Base-by-base conservation (phyloP, 345 rosid genomes). In the Euphorbia lathyris region DNA sequence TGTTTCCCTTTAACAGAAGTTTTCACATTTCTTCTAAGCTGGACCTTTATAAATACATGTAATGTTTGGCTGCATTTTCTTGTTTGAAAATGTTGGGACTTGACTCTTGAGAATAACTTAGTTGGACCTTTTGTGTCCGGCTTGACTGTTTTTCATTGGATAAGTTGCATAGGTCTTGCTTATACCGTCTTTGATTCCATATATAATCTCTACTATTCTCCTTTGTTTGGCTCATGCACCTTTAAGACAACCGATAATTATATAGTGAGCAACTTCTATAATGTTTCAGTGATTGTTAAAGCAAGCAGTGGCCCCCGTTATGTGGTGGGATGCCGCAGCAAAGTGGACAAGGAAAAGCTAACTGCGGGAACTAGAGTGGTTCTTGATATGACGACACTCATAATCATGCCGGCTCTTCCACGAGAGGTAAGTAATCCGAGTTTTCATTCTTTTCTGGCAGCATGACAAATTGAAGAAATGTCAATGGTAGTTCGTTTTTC, bases 311-410 rank as follows among this genome's bases (percentile, higher is more conserved):
- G 98, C 2, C 96, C 96, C 5, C 82, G 98, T 36, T 94, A 94
- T 81, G 98, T 94, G 70, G 98, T 94, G 78, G 98, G 98, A 47
- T 94, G 97, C 67, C 95, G 97, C 60, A 94, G 93, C 80, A 91
- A 94, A 64, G 97, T 94, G 57, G 98, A 94, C 62, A 94, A 94
- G 75, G 96, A 89, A 65, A 94, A 91, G 74, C 75, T 94, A 59
- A 85, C 90, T 65, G 87, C 95, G 0, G 97, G 97, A 72, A 94
- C 97, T 13, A 86, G 98, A 52, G 98, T 94, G 58, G 98, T 94
- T 60, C 86, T 94, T 26, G 98, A 94, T 65, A 78, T 74, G 89
- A 78, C 83, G 32, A 83, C 88, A 14, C 87, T 87, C 29, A 92
- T 91, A 1, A 92, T 90, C 55, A 85, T 86, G 95, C 82, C 97